These are phyloP conservation scores for Xylariales sp. DNA, from an alignment of 2,329 filamentous ascomycete species.

Conservation along the genomic window DNA sequence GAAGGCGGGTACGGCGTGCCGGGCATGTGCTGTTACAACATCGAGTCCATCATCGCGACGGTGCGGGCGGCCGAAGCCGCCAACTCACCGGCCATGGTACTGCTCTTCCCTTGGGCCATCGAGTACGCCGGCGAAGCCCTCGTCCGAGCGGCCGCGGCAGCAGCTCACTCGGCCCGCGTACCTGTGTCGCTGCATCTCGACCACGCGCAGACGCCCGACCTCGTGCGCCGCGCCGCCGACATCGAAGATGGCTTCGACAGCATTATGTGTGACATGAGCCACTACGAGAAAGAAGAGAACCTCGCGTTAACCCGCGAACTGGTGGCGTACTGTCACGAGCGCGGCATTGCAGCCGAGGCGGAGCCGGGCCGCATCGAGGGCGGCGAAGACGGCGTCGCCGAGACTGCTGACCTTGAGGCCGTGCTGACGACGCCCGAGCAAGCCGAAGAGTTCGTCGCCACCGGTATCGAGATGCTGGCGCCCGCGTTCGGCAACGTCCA, in stretches of 20 bases:
- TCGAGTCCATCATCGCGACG: conserved; percentile 76
- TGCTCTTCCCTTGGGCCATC: conserved; percentile 80
- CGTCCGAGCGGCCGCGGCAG: conserved; percentile 66
- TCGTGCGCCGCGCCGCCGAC: conserved; percentile 70
- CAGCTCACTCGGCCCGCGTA: conserved; percentile 66
- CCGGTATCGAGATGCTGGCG: conserved; percentile 75
- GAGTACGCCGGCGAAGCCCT: conserved; percentile 70
- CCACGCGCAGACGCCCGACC: conserved; percentile 72
- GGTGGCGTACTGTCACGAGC: conserved; percentile 70
- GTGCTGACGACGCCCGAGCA: conserved; percentile 72
- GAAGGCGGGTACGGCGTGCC: conserved; percentile 68
- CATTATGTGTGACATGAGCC: conserved; percentile 82
- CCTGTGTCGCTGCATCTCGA: conserved; percentile 74
- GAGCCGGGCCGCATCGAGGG: conserved; percentile 76
- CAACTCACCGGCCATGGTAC: conserved; percentile 74
- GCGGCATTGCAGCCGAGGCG: conserved; percentile 76
- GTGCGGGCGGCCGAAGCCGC: conserved; percentile 76
- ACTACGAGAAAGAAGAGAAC: conserved; percentile 78
- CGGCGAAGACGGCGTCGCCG: conserved; percentile 74
- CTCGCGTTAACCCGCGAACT: conserved; percentile 71
- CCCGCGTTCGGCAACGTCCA: conserved; percentile 78
- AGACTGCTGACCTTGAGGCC: conserved; percentile 58
- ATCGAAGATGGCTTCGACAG: conserved; percentile 71
- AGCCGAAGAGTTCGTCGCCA: conserved; percentile 71
- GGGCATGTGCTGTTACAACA: conserved; percentile 73